Evolutionary conservation across 2,329 filamentous ascomycete species (phyloP).

Genomic region (Didymella keratinophila): DNA sequence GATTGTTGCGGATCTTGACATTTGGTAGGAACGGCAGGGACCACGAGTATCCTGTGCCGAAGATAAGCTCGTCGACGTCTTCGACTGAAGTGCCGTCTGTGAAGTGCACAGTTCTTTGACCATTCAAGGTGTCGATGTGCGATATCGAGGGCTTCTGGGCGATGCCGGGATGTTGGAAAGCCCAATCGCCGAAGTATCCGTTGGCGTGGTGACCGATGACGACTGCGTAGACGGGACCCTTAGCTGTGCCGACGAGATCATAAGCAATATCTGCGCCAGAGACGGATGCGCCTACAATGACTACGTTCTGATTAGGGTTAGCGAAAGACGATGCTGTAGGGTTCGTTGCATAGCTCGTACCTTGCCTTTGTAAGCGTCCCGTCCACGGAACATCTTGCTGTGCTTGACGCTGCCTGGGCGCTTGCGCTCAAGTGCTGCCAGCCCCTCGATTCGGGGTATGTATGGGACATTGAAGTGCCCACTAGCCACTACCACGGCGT

Average conservation of each 20-base stretch:
- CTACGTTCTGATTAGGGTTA: conserved; percentile 57
- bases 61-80: conserved; percentile 68
- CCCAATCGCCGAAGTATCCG: conserved; percentile 65
- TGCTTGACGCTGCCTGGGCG: conserved; percentile 62
- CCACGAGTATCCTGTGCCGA: conserved; percentile 73
- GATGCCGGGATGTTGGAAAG: conserved; percentile 67
- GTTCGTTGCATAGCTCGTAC: conserved; percentile 35
- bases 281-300: conserved; percentile 70
- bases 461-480: conserved; percentile 69
- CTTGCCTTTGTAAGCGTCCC: conserved; percentile 57
- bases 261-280: conserved; percentile 69
- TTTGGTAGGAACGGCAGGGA: conserved; percentile 63
- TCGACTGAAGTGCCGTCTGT: conserved; percentile 62
- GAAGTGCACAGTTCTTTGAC: conserved; percentile 61
- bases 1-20: conserved; percentile 62
- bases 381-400: conserved; percentile 62
- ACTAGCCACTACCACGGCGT: conserved; percentile 67
- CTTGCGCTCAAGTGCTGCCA: conserved; percentile 57
- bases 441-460: conserved; percentile 59
- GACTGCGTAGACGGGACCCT: conserved; percentile 62
- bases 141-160: conserved; percentile 58
- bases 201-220: conserved; percentile 61
- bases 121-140: conserved; percentile 46
- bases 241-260: conserved; percentile 58
- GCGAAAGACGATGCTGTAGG: neutral